A percentile compares a stretch with the other conserved stretches of the same genome.
These are phyloP conservation scores for Saccharomycopsis sp. DNA, from an alignment of 805 yeast species.

Conservation along the genomic window DNA sequence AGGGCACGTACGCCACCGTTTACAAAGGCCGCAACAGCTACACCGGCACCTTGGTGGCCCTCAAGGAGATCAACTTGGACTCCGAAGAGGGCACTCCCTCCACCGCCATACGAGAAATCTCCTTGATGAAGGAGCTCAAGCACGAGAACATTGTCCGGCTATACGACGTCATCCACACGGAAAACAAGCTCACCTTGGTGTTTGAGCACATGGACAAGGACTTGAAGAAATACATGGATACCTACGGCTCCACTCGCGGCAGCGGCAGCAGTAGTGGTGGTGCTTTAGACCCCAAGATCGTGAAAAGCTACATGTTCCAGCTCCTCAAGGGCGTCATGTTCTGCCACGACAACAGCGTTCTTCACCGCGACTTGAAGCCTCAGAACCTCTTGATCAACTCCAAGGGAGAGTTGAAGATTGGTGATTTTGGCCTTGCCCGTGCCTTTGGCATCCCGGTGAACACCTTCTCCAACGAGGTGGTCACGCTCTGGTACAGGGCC, in stretches of 20 bases:
- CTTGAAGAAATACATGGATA: constrained; percentile 89
- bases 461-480: constrained; percentile 95
- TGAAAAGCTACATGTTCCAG: constrained; percentile 92
- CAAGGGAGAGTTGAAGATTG: constrained; percentile 88
- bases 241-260: too few relatives aligned
- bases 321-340: constrained; percentile 80
- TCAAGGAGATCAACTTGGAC: constrained; percentile 89
- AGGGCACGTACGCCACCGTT: constrained; percentile 98
- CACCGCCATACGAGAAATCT: constrained; percentile 94
- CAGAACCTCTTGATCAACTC: constrained; percentile 83
- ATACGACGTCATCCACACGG: constrained; percentile 94
- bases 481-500: constrained; percentile 74
- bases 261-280: too few relatives aligned
- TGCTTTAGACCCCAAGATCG: constrained; percentile 61
- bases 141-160: constrained; percentile 88
- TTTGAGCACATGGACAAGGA: constrained; percentile 92
- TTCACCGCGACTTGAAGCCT: constrained; percentile 80
- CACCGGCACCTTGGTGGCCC: constrained; percentile 84
- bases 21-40: constrained; percentile 84
- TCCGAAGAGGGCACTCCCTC: constrained; percentile 98
- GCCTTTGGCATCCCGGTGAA: constrained; percentile 98
- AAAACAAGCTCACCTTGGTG: constrained; percentile 87
- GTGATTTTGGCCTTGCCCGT: constrained; percentile 94
- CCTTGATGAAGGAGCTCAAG: constrained; percentile 87
- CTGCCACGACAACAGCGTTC: constrained; percentile 70